Percentiles rank a stretch among this genome's conserved stretches.
Conservation (phyloP, 345 rosid genomes). For the Draba incana region DNA sequence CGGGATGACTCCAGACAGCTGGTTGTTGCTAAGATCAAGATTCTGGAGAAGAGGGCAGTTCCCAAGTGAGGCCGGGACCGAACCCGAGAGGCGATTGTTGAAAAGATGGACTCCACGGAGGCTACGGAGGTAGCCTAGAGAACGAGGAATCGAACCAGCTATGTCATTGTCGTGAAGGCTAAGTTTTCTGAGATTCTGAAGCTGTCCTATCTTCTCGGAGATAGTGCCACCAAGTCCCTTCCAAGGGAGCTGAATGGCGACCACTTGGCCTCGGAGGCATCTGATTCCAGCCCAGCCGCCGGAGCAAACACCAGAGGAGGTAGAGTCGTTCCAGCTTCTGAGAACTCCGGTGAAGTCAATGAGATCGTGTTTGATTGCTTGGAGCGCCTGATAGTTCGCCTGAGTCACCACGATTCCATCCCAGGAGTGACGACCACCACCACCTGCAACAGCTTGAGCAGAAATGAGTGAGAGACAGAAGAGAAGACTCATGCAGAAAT, state of each 20-base stretch:
- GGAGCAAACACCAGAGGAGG: slow-evolving; percentile 64
- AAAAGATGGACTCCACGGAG: slow-evolving; percentile 87
- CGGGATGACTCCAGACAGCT: slow-evolving; percentile 64
- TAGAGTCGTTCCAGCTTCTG: slow-evolving; percentile 73
- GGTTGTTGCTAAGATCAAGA: slow-evolving; percentile 75
- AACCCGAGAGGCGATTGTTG: slow-evolving; percentile 87
- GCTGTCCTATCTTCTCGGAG: slow-evolving; percentile 86
- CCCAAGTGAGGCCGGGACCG: slow-evolving; percentile 76
- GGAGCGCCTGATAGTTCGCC: slow-evolving; percentile 69
- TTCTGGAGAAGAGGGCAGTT: slow-evolving; percentile 66
- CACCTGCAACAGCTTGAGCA: slow-evolving; percentile 51
- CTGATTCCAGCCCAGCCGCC: slow-evolving; percentile 92
- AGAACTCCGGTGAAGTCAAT: slow-evolving; percentile 67
- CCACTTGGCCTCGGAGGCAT: slow-evolving; percentile 82
- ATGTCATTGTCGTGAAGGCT: slow-evolving; percentile 83
- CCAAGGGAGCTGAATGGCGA: slow-evolving; percentile 94
- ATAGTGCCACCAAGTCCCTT: slow-evolving; percentile 75
- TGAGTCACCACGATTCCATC: slow-evolving; percentile 74
- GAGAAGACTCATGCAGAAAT: slow-evolving; percentile 36
- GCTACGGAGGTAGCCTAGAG: slow-evolving; percentile 72
- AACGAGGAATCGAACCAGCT: slow-evolving; percentile 66
- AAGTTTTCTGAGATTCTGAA: slow-evolving; percentile 66
- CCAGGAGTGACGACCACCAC: slow-evolving; percentile 51
- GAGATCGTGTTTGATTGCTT: slow-evolving; percentile 68
- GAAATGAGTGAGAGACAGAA: slow-evolving; percentile 42